These are phyloP conservation scores for Boechera divaricarpa DNA, from an alignment of 345 rosid species.

Conservation along the genomic window DNA sequence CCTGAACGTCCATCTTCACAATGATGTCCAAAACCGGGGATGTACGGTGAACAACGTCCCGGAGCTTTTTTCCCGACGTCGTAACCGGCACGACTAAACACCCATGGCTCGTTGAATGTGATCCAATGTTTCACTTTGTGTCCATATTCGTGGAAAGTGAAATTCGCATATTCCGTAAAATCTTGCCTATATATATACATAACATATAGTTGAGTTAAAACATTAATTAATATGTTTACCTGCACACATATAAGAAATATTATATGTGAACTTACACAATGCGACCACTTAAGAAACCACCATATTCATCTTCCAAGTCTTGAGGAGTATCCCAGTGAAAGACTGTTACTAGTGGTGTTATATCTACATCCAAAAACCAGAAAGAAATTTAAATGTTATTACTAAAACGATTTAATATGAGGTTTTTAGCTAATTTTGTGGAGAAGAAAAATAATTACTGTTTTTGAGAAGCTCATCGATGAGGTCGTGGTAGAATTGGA, in stretches of 20 bases:
- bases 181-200: slow-evolving; percentile 15
- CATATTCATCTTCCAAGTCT: slow-evolving; percentile 48
- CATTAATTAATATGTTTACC: not conserved
- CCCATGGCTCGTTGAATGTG: slow-evolving; percentile 50
- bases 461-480: slow-evolving; percentile 57
- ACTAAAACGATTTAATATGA: not conserved
- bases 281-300: slow-evolving; percentile 42
- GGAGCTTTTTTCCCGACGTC: slow-evolving; percentile 45
- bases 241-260: not conserved
- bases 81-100: slow-evolving; percentile 45
- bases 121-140: slow-evolving; percentile 43
- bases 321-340: slow-evolving; percentile 50
- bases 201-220: not conserved
- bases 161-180: slow-evolving; percentile 42
- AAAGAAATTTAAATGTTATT: not conserved
- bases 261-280: slow-evolving; percentile 43
- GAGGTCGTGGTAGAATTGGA: slow-evolving; percentile 55
- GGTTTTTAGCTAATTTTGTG: not conserved
- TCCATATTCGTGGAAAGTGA: slow-evolving; percentile 45
- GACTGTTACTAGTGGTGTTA: slow-evolving; percentile 42
- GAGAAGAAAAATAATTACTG: slow-evolving; percentile 8
- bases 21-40: not conserved
- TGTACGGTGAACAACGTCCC: slow-evolving; percentile 47
- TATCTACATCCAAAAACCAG: not conserved
- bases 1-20: slow-evolving; percentile 49